phyloP scores from a whole-genome alignment of 176 grass and related monocot species.

The Bonia amplexicaulis region DNA sequence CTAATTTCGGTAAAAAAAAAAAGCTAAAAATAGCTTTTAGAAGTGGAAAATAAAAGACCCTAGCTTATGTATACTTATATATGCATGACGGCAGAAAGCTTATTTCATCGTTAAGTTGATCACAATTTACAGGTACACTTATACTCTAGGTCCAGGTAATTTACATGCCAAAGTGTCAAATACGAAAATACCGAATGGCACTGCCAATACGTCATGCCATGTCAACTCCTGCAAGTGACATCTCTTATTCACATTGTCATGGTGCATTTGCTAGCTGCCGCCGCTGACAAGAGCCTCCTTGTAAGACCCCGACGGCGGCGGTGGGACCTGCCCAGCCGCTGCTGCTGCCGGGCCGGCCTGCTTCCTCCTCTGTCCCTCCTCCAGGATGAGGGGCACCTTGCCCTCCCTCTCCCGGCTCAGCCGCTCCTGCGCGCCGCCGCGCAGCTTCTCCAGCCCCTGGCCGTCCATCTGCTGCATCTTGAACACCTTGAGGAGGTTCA shows the following conservation, averaged over 20 bases:
- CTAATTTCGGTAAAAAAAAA: no score
- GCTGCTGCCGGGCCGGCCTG: neutral
- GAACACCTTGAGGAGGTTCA: slow-evolving; percentile 89
- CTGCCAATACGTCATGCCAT: neutral
- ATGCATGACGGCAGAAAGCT: neutral
- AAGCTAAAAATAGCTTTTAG: no score
- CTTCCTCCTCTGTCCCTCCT: slow-evolving; percentile 24
- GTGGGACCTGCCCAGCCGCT: neutral
- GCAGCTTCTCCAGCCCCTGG: slow-evolving; percentile 65
- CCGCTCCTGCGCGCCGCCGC: slow-evolving; percentile 58
- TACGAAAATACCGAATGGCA: neutral
- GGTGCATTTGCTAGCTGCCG: neutral
- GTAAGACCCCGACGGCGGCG: slow-evolving; percentile 35
- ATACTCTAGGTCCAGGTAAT: neutral
- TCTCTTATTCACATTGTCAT: neutral
- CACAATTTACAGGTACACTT: neutral
- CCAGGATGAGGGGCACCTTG: slow-evolving; percentile 79
- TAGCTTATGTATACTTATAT: no score
- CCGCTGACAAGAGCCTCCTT: slow-evolving; percentile 68
- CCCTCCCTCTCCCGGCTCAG: slow-evolving; percentile 51
- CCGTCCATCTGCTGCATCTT: slow-evolving; percentile 83
- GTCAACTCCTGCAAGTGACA: neutral
- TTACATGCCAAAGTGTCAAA: neutral
- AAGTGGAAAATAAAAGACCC: no score
- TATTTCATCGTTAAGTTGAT: neutral